Conservation (phyloP, 2,329 filamentous ascomycete species). For the Alternaria sp. region DNA sequence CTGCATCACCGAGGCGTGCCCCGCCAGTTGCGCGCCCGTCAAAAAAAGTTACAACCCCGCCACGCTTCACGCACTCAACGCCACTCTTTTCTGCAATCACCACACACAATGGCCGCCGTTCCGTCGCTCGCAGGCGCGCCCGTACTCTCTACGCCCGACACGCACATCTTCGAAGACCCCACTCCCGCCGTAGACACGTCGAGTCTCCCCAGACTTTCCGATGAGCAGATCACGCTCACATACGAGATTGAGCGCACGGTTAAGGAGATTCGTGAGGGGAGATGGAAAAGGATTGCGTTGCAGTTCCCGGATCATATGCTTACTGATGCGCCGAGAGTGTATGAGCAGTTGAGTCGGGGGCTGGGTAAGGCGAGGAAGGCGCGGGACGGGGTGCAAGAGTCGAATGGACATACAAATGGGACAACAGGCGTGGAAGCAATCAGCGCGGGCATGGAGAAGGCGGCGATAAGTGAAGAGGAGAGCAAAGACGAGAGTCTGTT, state of each 20-base stretch:
- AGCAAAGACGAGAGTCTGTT: conserved; percentile 63
- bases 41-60: conserved; percentile 27
- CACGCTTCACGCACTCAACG: conserved; percentile 9
- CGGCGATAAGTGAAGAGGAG: conserved; percentile 16
- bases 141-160: conserved; percentile 67
- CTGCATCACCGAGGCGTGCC: conserved; percentile 14
- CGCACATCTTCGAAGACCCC: conserved; percentile 64
- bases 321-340: conserved; percentile 80
- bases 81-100: neutral
- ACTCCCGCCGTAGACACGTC: conserved; percentile 50
- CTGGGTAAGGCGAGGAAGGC: conserved; percentile 46
- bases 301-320: conserved; percentile 97
- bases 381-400: conserved; percentile 7
- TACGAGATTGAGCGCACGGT: conserved; percentile 89
- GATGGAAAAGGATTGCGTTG: conserved; percentile 80
- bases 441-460: conserved; percentile 19
- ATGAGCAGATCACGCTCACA: conserved; percentile 74
- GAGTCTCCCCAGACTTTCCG: conserved; percentile 52
- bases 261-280: conserved; percentile 72
- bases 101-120: conserved; percentile 33
- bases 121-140: conserved; percentile 53
- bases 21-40: conserved; percentile 9
- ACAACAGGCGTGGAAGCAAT: conserved; percentile 20
- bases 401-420: conserved; percentile 6
- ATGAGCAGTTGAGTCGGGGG: conserved; percentile 66